phyloP scores from a whole-genome alignment of 129 eudicot species.

The Oenanthe sinensis region DNA sequence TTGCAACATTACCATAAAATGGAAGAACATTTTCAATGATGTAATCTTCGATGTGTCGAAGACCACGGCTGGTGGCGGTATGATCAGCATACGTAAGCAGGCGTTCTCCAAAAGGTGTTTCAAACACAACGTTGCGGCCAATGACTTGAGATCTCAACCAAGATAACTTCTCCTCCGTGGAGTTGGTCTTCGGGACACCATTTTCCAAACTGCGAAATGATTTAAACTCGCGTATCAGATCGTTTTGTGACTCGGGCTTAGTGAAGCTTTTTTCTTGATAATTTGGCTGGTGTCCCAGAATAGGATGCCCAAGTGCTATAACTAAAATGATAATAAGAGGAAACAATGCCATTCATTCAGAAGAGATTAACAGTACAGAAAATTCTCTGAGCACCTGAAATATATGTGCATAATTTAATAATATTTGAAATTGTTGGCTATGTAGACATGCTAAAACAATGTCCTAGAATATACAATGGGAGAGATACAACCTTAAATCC shows the following conservation, averaged over 20 bases:
- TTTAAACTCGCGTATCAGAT: not conserved
- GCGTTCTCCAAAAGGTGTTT: slow-evolving; percentile 46
- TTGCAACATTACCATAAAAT: slow-evolving; percentile 33
- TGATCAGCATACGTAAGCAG: slow-evolving; percentile 51
- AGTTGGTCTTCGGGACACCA: not conserved
- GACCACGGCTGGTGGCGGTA: slow-evolving; percentile 46
- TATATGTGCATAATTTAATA: too few species aligned
- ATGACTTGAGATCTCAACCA: slow-evolving; percentile 49
- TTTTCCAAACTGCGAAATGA: slow-evolving; percentile 1
- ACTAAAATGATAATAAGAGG: not conserved
- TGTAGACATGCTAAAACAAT: not conserved
- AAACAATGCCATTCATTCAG: not conserved
- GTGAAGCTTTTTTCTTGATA: not conserved
- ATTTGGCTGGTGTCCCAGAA: not conserved
- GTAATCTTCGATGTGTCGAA: slow-evolving; percentile 34
- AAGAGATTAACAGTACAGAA: not conserved
- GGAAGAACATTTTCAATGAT: slow-evolving; percentile 38
- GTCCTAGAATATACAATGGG: not conserved
- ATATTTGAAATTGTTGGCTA: too few species aligned
- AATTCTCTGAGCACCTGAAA: too few species aligned
- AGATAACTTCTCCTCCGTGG: slow-evolving; percentile 16
- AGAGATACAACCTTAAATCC: too few species aligned
- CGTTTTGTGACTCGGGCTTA: not conserved
- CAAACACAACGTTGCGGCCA: slow-evolving; percentile 29
- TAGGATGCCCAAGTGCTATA: not conserved